Evolutionary conservation across 495 filamentous ascomycete species (phyloP), one percentile per base, ranked within the genome.

Genomic region (Penicillium verhagenii): DNA sequence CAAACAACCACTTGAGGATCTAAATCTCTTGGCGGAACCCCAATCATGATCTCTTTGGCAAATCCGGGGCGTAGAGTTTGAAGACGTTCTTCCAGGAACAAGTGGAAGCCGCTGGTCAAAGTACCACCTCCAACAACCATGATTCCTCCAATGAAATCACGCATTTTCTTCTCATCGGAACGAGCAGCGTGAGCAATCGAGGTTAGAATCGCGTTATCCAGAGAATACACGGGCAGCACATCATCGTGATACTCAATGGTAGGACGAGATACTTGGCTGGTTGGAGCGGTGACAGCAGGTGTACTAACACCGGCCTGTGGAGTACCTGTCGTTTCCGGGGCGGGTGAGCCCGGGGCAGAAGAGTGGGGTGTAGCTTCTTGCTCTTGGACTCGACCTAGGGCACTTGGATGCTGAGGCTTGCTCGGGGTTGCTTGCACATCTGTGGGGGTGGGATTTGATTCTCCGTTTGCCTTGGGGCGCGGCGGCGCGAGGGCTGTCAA

Each of bases 61-160:
- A 87, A 85, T 24, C 83, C 84, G 9, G 90, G 90, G 26, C 87
- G 79, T 24, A 84, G 75, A 44, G 71, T 69, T 59, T 88, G 85
- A 46, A 98, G 76, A 55, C 82, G 82, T 65, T 93, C 89, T 72
- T 97, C 92, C 4, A 98, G 77, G 59, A 85, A 88, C 2, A 82
- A 68, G 35, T 86, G 83, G 59, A 98, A 87, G 9, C 86, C 82
- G 2, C 83, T 83, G 0, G 87, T 86, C 77, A 92, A 86, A 47
- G 88, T 86, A 7, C 91, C 95, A 19, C 94, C 94, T 43, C 94
- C 94, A 46, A 97, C 83, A 3, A 97, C 84, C 91, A 98, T 97
- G 75, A 98, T 96, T 33, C 89, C 88, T 20, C 91, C 91, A 24
- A 96, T 77, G 71, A 95, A 91, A 62, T 98, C 95, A 18, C 89